Evolutionary conservation across 768 basidiomycete species (phyloP), one percentile per base, ranked within the genome.

Genomic region (Mycena rebaudengoi): DNA sequence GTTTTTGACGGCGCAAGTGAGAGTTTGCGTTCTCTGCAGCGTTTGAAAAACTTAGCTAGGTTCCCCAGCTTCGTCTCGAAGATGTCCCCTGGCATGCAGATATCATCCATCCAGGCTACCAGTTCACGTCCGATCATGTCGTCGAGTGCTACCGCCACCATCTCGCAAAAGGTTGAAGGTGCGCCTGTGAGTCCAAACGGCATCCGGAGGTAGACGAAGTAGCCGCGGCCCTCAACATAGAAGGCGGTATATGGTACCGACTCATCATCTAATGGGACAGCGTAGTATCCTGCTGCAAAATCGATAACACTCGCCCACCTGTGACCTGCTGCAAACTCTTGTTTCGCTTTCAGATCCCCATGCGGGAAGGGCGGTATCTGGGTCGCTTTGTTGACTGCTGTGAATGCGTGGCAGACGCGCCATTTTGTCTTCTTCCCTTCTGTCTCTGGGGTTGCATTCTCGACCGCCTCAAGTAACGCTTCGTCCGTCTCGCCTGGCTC

Each of bases 261-360:
- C 13, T 73, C 73, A 12, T 55, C 48, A 6, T 65, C 41, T 4
- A 74, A 49, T 3, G 58, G 45, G 10, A 69, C 64, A 4, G 68
- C 72, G 50, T 75, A 75, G 71, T 79, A 82, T 1, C 79, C 82
- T 0, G 70, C 66, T 7, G 78, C 75, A 45, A 80, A 77, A 63
- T 84, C 79, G 20, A 82, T 75, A 0, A 77, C 66, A 23, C 61
- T 69, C 0, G 77, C 48, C 71, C 75, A 83, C 0, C 73, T 37
- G 41, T 83, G 78, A 0, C 81, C 80, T 5, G 70, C 70, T 0
- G 81, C 67, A 0, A 66, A 16, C 46, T 76, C 70, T 40, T 84
- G 81, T 50, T 83, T 84, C 0, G 69, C 65, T 1, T 67, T 35
- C 0, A 85, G 75, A 58, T 84, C 75, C 0, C 82, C 76, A 23